These are phyloP conservation scores for Phytophthora tentaculata DNA, from an alignment of 352 stramenopile genomes.

Conservation along the genomic window DNA sequence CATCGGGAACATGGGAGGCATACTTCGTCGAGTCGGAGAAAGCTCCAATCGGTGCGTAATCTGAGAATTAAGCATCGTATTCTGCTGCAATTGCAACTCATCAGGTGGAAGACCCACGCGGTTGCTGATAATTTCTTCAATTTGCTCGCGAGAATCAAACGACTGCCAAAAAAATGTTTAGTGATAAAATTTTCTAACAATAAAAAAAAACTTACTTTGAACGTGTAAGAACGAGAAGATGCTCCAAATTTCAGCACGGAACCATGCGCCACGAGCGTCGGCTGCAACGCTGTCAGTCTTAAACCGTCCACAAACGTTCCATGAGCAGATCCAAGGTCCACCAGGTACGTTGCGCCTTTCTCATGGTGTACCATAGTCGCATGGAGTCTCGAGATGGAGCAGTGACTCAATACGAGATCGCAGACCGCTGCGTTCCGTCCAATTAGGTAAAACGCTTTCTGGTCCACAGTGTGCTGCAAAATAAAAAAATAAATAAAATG, in stretches of 20 bases:
- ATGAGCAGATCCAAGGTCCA: slow-evolving; percentile 82
- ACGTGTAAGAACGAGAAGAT: slow-evolving; percentile 83
- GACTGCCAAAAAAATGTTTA: slow-evolving; percentile 33
- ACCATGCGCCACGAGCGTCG: slow-evolving; percentile 73
- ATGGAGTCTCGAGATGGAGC: slow-evolving; percentile 84
- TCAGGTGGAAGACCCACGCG: slow-evolving; percentile 60
- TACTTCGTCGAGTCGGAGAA: slow-evolving; percentile 53
- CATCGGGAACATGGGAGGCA: slow-evolving; percentile 60
- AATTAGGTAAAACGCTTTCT: slow-evolving; percentile 81
- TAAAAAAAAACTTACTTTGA: slow-evolving; percentile 49
- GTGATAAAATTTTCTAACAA: neutral
- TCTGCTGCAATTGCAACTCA: slow-evolving; percentile 72
- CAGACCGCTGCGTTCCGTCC: slow-evolving; percentile 76
- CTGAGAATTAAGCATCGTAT: slow-evolving; percentile 83
- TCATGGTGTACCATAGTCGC: slow-evolving; percentile 77
- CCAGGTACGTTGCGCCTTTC: slow-evolving; percentile 74
- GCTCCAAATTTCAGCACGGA: slow-evolving; percentile 76
- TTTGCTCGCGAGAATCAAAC: slow-evolving; percentile 81
- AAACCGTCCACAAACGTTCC: slow-evolving; percentile 79
- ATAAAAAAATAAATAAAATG: slow-evolving; percentile 11
- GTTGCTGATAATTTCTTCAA: slow-evolving; percentile 60
- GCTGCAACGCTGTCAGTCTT: slow-evolving; percentile 61
- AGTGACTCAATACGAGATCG: slow-evolving; percentile 84
- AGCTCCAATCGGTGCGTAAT: slow-evolving; percentile 81
- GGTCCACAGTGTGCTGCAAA: slow-evolving; percentile 73